A percentile compares a stretch with the other conserved stretches of the same genome.
phyloP scores from a whole-genome alignment of 176 grass and related monocot genomes.

The Tillandsia leiboldiana region DNA sequence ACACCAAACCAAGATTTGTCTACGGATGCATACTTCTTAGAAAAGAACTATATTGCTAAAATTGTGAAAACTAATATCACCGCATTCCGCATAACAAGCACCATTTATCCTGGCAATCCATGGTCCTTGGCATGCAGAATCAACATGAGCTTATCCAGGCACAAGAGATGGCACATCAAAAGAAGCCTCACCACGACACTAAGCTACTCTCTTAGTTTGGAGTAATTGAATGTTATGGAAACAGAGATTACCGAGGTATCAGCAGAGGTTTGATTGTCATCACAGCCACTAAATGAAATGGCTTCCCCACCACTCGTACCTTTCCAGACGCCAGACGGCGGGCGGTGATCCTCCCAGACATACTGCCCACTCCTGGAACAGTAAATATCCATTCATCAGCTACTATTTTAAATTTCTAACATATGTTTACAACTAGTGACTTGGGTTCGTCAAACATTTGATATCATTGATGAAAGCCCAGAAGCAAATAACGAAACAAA shows the following conservation, averaged over 20 bases:
- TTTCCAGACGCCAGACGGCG: conserved; percentile 90
- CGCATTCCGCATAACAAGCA: no score
- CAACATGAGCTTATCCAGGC: no score
- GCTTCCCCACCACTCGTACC: conserved; percentile 87
- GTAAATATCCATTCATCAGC: conserved; percentile 1
- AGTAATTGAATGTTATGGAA: conserved; percentile 10
- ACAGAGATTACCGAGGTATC: conserved; percentile 78
- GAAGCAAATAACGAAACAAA: no score
- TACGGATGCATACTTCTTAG: no score
- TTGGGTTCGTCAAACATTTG: neutral
- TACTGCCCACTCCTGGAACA: conserved; percentile 66
- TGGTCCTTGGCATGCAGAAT: no score
- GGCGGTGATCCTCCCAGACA: conserved; percentile 90
- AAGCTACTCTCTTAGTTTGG: neutral
- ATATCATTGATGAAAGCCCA: neutral
- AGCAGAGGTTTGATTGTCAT: conserved; percentile 88
- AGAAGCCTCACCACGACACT: no score
- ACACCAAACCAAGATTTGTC: no score
- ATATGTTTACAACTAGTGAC: neutral
- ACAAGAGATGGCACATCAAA: no score
- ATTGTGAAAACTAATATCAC: no score
- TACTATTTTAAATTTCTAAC: neutral
- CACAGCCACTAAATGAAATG: conserved; percentile 96
- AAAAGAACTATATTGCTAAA: no score
- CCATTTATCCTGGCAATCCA: no score